Conservation (phyloP, 2,329 filamentous ascomycete species). For the Uncinocarpus reesii region DNA sequence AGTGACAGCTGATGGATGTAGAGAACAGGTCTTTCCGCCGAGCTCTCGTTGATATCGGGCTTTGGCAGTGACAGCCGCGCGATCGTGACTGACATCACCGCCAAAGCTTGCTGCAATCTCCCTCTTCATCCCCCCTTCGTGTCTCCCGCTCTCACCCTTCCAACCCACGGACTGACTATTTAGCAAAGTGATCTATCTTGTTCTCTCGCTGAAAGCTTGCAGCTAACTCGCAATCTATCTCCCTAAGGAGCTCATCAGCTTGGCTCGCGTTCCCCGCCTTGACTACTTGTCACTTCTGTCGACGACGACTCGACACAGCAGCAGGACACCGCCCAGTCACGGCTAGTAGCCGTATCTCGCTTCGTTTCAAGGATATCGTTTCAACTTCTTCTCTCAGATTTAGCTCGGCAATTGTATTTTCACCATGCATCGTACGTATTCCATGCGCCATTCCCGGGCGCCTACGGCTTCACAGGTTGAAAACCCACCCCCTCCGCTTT, state of each 20-base stretch:
- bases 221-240: background rate
- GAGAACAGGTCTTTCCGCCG: too few relatives aligned
- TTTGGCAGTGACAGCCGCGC: background rate
- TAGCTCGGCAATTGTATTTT: conserved; percentile 4
- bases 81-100: conserved; percentile 11
- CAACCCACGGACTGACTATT: background rate
- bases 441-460: conserved; percentile 93
- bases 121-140: background rate
- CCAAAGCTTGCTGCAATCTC: conserved; percentile 9
- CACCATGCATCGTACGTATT: conserved; percentile 94
- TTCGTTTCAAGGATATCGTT: background rate
- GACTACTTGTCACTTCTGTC: background rate
- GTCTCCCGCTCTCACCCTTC: background rate
- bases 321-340: background rate
- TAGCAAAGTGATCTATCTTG: conserved; percentile 10
- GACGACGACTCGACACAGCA: background rate
- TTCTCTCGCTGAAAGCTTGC: conserved; percentile 7
- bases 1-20: too few relatives aligned
- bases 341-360: background rate
- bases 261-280: too few relatives aligned
- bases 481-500: conserved; percentile 86
- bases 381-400: background rate
- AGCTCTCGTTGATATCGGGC: background rate
- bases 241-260: background rate
- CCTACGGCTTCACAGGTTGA: conserved; percentile 84